phyloP scores from a whole-genome alignment of 2,329 filamentous ascomycete species.

The Aspergillus pseudoglaucus region DNA sequence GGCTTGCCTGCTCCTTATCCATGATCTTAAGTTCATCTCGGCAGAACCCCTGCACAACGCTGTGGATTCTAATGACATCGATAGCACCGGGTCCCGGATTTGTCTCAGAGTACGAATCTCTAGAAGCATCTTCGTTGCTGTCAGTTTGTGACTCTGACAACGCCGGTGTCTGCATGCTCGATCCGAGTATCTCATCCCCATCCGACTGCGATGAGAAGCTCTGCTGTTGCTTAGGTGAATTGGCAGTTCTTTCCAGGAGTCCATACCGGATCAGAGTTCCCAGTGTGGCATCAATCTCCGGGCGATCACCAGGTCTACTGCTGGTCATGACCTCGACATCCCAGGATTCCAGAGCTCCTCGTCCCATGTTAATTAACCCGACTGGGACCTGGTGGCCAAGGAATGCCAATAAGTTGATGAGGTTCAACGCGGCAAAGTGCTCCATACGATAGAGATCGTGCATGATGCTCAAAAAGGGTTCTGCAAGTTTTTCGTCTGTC shows the following conservation, averaged over 20 bases:
- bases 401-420: slow-evolving; percentile 60
- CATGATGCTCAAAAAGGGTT: slow-evolving; percentile 44
- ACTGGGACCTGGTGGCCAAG: slow-evolving; percentile 61
- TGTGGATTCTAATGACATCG: slow-evolving; percentile 43
- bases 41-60: slow-evolving; percentile 43
- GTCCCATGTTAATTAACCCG: slow-evolving; percentile 56
- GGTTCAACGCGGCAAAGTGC: slow-evolving; percentile 52
- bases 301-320: slow-evolving; percentile 25
- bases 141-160: slow-evolving; percentile 29
- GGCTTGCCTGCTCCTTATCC: slow-evolving; percentile 23
- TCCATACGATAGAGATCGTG: slow-evolving; percentile 36
- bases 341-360: slow-evolving; percentile 23
- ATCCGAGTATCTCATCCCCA: slow-evolving; percentile 16
- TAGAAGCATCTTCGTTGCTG: slow-evolving; percentile 18
- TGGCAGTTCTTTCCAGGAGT: slow-evolving; percentile 36
- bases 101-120: slow-evolving; percentile 24
- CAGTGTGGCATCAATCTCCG: slow-evolving; percentile 42
- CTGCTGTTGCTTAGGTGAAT: slow-evolving; percentile 21
- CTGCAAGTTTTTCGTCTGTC: slow-evolving; percentile 49
- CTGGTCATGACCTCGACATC: slow-evolving; percentile 34
- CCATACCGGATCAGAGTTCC: slow-evolving; percentile 41
- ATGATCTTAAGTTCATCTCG: slow-evolving; percentile 40
- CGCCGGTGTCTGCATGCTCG: slow-evolving; percentile 18
- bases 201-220: slow-evolving; percentile 14
- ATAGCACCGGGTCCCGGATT: slow-evolving; percentile 27